Evolutionary conservation across 208 protist genomes (phyloP).

Genomic region (Trypanosoma mega): DNA sequence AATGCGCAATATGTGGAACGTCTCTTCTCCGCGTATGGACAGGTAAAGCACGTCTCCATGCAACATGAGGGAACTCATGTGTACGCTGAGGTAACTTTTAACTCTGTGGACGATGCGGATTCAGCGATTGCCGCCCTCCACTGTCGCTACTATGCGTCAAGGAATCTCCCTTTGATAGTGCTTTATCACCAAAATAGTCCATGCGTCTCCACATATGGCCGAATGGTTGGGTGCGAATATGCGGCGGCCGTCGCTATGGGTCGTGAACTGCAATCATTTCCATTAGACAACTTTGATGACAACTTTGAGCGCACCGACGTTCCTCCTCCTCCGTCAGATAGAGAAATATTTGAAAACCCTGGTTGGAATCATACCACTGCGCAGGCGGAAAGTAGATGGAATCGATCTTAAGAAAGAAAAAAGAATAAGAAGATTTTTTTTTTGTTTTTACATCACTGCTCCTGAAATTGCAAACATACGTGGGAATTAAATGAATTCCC

Average conservation of each 20-base stretch:
- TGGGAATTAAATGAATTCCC: too few species aligned
- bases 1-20: constrained; percentile 82
- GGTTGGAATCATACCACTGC: constrained; percentile 8
- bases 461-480: neutral
- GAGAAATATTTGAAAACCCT: constrained; percentile 35
- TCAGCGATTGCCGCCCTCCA: constrained; percentile 81
- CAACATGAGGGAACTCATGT: constrained; percentile 43
- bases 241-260: constrained; percentile 47
- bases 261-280: constrained; percentile 36
- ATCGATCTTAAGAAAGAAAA: constrained; percentile 7
- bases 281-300: constrained; percentile 68
- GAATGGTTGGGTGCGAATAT: constrained; percentile 65
- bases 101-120: constrained; percentile 71
- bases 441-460: constrained; percentile 2
- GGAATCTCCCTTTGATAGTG: constrained; percentile 71
- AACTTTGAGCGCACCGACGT: constrained; percentile 54
- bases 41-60: constrained; percentile 62
- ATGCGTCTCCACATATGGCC: constrained; percentile 62
- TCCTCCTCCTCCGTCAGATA: constrained; percentile 54
- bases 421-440: constrained; percentile 13
- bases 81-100: constrained; percentile 76
- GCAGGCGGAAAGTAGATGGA: neutral
- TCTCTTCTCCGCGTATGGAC: constrained; percentile 80
- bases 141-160: constrained; percentile 73
- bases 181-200: constrained; percentile 72